These are phyloP conservation scores for Cucurbita maxima DNA, from an alignment of 306 rosid genomes.

Conservation along the genomic window DNA sequence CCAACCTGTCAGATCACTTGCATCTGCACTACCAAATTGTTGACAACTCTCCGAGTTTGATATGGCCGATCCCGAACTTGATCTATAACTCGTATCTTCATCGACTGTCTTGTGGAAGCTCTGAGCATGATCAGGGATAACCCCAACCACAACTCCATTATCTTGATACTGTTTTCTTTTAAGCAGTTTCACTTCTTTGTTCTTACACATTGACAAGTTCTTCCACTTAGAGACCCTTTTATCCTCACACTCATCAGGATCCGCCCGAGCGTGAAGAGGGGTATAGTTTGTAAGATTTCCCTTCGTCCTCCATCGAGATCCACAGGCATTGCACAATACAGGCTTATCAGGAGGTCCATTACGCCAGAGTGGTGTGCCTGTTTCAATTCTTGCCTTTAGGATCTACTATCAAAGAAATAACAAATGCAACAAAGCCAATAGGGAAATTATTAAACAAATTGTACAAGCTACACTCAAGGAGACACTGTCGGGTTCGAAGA, in stretches of 20 bases:
- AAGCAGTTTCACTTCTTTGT: constrained; percentile 55
- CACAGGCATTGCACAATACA: constrained; percentile 96
- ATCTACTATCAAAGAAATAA: background rate
- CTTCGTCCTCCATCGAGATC: constrained; percentile 99
- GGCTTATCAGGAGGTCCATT: constrained; percentile 99
- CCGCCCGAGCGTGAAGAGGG: constrained; percentile 93
- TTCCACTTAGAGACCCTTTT: constrained; percentile 49
- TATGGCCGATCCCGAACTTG: constrained; percentile 94
- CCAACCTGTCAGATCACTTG: constrained; percentile 96
- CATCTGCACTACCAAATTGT: constrained; percentile 66
- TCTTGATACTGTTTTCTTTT: constrained; percentile 64
- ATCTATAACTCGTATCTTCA: constrained; percentile 79
- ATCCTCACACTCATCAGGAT: constrained; percentile 64
- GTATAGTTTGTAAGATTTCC: constrained; percentile 93
- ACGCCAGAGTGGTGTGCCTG: constrained; percentile 99
- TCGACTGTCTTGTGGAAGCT: constrained; percentile 47
- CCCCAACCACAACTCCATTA: constrained; percentile 28
- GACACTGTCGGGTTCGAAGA: background rate
- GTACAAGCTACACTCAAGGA: background rate
- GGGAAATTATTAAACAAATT: background rate
- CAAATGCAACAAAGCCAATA: background rate
- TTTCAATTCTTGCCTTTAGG: constrained; percentile 12
- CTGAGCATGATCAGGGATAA: constrained; percentile 43
- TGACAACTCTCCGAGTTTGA: constrained; percentile 92
- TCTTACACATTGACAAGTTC: constrained; percentile 45